phyloP scores from a whole-genome alignment of 2,329 filamentous ascomycete genomes.

The Didymella segeticola region DNA sequence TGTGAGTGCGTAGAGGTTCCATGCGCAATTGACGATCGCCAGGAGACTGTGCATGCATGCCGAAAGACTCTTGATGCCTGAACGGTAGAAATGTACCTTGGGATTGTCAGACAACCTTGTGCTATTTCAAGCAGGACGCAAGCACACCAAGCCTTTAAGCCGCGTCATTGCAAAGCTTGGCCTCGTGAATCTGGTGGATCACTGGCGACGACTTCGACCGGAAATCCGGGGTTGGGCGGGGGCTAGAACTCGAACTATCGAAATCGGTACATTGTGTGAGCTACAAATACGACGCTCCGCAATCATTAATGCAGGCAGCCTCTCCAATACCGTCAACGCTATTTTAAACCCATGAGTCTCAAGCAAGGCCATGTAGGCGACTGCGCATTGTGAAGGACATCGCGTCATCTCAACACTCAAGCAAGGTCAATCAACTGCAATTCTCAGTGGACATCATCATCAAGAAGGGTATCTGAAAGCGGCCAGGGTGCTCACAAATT shows the following conservation, averaged over 20 bases:
- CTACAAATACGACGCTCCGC: not conserved
- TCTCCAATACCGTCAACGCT: not conserved
- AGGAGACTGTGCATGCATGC: not conserved
- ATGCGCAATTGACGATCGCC: no score
- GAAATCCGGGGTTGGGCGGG: constrained; percentile 8
- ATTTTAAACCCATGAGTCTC: not conserved
- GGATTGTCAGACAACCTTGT: not conserved
- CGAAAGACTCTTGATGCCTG: no score
- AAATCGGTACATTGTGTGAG: not conserved
- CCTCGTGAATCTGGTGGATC: constrained; percentile 7
- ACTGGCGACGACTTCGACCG: not conserved
- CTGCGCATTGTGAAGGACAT: not conserved
- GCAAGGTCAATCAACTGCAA: not conserved
- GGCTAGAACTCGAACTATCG: constrained; percentile 3
- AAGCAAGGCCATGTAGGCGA: no score
- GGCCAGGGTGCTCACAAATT: not conserved
- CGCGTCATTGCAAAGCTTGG: constrained; percentile 6
- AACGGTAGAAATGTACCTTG: not conserved
- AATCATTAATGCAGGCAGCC: not conserved
- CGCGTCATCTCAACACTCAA: not conserved
- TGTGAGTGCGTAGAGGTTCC: no score
- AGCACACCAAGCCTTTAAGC: constrained; percentile 15
- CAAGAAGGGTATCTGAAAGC: not conserved
- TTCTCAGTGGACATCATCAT: not conserved
- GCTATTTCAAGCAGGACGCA: not conserved